Percentiles rank a stretch among this genome's conserved stretches.
Conservation (phyloP, 176 grass and related monocot genomes). For the Chloris gayana region DNA sequence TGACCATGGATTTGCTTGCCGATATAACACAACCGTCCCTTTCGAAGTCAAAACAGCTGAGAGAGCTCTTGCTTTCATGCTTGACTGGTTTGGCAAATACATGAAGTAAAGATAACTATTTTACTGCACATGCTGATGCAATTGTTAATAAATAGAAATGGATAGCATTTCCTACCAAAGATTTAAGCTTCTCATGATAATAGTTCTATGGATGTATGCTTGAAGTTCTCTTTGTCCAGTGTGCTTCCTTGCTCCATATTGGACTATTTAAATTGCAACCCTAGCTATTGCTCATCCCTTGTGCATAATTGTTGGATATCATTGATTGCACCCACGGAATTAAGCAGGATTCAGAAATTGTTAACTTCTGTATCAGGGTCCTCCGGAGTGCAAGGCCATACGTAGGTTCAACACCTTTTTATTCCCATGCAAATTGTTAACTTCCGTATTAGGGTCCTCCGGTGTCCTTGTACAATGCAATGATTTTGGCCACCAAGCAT, state of each 20-base stretch:
- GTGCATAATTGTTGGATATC: no score
- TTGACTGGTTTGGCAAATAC: slow-evolving; percentile 41
- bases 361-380: no score
- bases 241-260: background rate
- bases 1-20: slow-evolving; percentile 33
- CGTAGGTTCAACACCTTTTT: no score
- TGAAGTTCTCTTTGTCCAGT: background rate
- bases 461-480: no score
- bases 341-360: no score
- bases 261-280: background rate
- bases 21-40: slow-evolving; percentile 23
- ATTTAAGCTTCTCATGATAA: background rate
- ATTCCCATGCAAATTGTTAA: no score
- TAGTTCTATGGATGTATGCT: background rate
- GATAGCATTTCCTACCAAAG: background rate
- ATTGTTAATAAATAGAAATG: background rate
- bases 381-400: no score
- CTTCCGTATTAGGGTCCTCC: no score
- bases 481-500: no score
- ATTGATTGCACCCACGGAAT: no score
- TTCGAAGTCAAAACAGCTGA: slow-evolving; percentile 31
- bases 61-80: slow-evolving; percentile 13
- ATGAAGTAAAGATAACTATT: background rate
- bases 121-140: background rate
- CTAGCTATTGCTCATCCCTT: no score